Percentiles rank a stretch among this genome's conserved stretches.
phyloP scores from a whole-genome alignment of 1,284 basidiomycete species.

The Cryptococcus wingfieldii region DNA sequence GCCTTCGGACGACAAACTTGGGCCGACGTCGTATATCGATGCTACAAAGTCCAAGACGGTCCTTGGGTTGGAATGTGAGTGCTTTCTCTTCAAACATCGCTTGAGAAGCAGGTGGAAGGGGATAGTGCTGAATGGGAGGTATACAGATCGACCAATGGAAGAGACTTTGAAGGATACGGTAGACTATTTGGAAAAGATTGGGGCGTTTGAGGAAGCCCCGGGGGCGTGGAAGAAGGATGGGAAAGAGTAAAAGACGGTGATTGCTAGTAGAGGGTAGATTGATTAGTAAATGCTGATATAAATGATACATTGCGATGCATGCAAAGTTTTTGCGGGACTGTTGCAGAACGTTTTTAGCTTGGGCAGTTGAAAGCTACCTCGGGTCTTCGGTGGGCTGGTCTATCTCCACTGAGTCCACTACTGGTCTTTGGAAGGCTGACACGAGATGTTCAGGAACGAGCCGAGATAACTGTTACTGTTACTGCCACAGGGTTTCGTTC shows the following conservation, averaged over 20 bases:
- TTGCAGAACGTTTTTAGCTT: no score
- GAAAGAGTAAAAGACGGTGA: no score
- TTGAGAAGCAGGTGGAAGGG: background rate
- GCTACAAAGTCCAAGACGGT: background rate
- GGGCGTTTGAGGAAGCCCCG: conserved; percentile 3
- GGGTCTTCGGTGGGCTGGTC: no score
- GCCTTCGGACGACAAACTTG: conserved; percentile 5
- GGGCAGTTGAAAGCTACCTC: no score
- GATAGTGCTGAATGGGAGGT: no score
- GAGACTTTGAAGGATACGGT: conserved; percentile 3
- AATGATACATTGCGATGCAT: no score
- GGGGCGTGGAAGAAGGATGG: background rate
- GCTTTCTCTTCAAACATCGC: background rate
- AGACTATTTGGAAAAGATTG: conserved; percentile 7
- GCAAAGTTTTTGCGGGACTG: no score
- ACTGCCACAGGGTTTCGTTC: conserved; percentile 52
- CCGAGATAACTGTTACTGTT: conserved; percentile 54
- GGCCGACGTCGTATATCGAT: conserved; percentile 5
- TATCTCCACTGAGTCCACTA: no score
- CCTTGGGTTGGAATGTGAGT: background rate
- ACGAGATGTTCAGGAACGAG: conserved; percentile 45
- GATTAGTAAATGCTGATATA: no score
- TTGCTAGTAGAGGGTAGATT: no score
- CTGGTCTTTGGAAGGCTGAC: background rate
- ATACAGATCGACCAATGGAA: conserved; percentile 3